A percentile compares a stretch with the other conserved stretches of the same genome.
These are phyloP conservation scores for Xylaria nigripes DNA, from an alignment of 495 filamentous ascomycete genomes.

Conservation along the genomic window DNA sequence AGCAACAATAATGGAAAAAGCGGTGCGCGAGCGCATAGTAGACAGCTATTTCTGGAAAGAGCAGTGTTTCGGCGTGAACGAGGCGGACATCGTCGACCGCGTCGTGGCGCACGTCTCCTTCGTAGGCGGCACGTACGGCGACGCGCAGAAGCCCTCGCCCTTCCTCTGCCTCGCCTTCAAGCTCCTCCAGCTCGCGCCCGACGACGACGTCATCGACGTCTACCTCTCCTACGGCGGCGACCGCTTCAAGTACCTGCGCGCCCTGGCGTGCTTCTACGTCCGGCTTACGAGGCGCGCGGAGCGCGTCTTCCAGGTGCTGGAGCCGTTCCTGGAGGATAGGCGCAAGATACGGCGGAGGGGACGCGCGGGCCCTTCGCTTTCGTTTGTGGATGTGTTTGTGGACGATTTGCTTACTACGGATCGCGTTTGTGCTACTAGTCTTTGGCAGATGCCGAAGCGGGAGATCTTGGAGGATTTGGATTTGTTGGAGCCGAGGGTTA, in stretches of 20 bases:
- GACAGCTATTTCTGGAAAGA: conserved; percentile 98
- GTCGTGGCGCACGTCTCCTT: conserved; percentile 70
- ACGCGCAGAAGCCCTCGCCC: conserved; percentile 71
- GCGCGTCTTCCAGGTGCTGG: conserved; percentile 70
- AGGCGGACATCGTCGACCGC: conserved; percentile 76
- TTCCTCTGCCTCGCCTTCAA: conserved; percentile 96
- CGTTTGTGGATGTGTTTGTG: conserved; percentile 86
- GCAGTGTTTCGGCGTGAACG: conserved; percentile 93
- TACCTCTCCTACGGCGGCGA: conserved; percentile 67
- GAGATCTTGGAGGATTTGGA: conserved; percentile 84
- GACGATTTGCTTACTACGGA: conserved; percentile 88
- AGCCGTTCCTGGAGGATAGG: conserved; percentile 75
- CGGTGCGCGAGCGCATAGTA: conserved; percentile 87
- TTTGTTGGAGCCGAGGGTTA: conserved; percentile 73
- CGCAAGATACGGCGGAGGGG: conserved; percentile 73
- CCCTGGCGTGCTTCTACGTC: conserved; percentile 84
- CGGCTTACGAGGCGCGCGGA: conserved; percentile 78
- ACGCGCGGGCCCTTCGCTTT: conserved; percentile 61
- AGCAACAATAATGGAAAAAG: conserved; percentile 81
- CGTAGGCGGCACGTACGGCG: conserved; percentile 81
- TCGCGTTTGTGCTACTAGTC: conserved; percentile 78
- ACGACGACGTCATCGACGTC: conserved; percentile 67
- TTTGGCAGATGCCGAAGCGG: conserved; percentile 84
- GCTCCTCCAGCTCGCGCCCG: conserved; percentile 77
- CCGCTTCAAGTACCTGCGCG: conserved; percentile 83